Percentiles rank a stretch among this genome's conserved stretches.
phyloP scores from a whole-genome alignment of 2,329 filamentous ascomycete genomes.

The Eurotiales sp. region DNA sequence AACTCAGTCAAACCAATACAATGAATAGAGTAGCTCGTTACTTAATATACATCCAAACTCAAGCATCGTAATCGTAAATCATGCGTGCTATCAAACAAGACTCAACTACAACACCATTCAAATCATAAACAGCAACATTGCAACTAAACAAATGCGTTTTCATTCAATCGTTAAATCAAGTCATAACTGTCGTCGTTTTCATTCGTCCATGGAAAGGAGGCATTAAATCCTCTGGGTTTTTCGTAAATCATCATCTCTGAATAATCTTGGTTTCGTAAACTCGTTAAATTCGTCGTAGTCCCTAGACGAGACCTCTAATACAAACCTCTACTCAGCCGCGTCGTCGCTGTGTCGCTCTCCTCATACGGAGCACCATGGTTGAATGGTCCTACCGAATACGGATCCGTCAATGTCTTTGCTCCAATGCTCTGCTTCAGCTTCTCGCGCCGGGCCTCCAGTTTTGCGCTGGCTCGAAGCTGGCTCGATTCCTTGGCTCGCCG shows the following conservation, averaged over 20 bases:
- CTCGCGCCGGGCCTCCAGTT: constrained; percentile 51
- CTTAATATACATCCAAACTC: constrained; percentile 1
- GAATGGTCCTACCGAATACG: constrained; percentile 16
- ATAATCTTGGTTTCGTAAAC: not conserved
- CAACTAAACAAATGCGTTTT: not conserved
- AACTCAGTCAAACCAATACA: too few relatives aligned
- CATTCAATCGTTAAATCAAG: not conserved
- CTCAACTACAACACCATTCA: not conserved
- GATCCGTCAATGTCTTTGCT: constrained; percentile 35
- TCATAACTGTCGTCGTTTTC: constrained; percentile 9
- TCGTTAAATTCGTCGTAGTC: not conserved
- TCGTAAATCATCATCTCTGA: constrained; percentile 11
- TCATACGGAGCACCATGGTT: constrained; percentile 11
- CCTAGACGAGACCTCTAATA: not conserved
- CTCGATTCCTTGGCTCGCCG: constrained; percentile 44
- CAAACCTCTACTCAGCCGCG: not conserved
- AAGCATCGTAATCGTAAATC: not conserved
- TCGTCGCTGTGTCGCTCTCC: not conserved
- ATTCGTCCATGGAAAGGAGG: constrained; percentile 1
- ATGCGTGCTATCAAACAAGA: not conserved
- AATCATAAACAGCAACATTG: not conserved
- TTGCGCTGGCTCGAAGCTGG: constrained; percentile 42
- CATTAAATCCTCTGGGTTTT: not conserved
- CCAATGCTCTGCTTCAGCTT: constrained; percentile 55
- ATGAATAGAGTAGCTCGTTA: not conserved